A percentile compares a stretch with the other conserved stretches of the same genome.
Conservation (phyloP, 495 filamentous ascomycete genomes). For the Trichoderma virens region DNA sequence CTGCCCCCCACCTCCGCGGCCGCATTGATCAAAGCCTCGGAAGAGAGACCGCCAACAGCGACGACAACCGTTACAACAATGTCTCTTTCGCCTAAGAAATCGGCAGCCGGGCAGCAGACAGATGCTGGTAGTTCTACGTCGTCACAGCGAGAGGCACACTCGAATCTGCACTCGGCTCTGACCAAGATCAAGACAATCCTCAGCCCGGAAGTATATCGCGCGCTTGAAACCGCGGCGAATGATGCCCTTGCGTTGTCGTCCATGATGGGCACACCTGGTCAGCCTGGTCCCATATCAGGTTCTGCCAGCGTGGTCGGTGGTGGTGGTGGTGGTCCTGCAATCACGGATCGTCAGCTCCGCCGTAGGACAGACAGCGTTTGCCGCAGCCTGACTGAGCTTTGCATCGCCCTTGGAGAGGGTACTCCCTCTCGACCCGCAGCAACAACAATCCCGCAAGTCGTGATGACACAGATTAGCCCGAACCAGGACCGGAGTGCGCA, state of each 20-base stretch:
- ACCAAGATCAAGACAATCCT: slow-evolving; percentile 63
- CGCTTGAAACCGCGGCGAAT: slow-evolving; percentile 72
- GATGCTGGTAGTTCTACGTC: slow-evolving; percentile 22
- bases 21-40: slow-evolving; percentile 64
- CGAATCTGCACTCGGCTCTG: slow-evolving; percentile 72
- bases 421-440: slow-evolving; percentile 19
- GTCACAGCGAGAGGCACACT: slow-evolving; percentile 51
- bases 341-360: slow-evolving; percentile 74
- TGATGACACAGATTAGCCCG: slow-evolving; percentile 16
- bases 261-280: slow-evolving; percentile 60
- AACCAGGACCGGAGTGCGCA: slow-evolving; percentile 18
- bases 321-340: slow-evolving; percentile 31
- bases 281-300: slow-evolving; percentile 52
- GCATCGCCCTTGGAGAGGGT: slow-evolving; percentile 70
- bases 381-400: slow-evolving; percentile 85
- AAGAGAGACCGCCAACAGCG: slow-evolving; percentile 81
- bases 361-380: slow-evolving; percentile 91
- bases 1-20: slow-evolving; percentile 71
- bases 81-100: slow-evolving; percentile 72
- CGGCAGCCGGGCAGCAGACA: slow-evolving; percentile 29
- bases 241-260: slow-evolving; percentile 72
- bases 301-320: slow-evolving; percentile 54
- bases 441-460: slow-evolving; percentile 17
- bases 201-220: slow-evolving; percentile 61
- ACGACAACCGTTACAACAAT: slow-evolving; percentile 90